These are phyloP conservation scores for Diaporthe longicolla DNA, from an alignment of 2,329 filamentous ascomycete species.

Conservation along the genomic window DNA sequence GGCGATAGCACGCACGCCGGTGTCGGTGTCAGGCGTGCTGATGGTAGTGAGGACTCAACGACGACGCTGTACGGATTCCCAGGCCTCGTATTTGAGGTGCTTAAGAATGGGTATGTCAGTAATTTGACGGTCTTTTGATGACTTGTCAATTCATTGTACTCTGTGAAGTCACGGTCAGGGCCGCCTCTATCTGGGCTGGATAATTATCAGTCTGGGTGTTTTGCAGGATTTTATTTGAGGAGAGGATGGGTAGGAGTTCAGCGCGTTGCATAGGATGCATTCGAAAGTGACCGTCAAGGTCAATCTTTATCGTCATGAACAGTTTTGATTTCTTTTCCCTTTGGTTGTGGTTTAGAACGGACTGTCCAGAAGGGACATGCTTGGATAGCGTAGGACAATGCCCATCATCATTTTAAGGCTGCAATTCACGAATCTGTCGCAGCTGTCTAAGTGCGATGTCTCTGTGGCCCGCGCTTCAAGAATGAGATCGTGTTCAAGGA, in stretches of 20 bases:
- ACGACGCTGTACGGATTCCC: constrained; percentile 95
- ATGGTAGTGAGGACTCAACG: constrained; percentile 69
- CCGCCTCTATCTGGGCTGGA: neutral
- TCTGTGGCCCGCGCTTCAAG: neutral
- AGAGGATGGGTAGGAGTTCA: neutral
- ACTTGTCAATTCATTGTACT: neutral
- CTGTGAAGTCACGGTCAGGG: neutral
- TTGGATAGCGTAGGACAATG: neutral
- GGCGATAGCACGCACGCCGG: constrained; percentile 61
- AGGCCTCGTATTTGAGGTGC: constrained; percentile 93
- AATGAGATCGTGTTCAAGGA: too few relatives aligned
- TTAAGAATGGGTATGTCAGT: constrained; percentile 92
- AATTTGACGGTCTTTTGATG: constrained; percentile 87
- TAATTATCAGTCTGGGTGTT: neutral
- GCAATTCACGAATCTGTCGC: neutral
- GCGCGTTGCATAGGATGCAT: neutral
- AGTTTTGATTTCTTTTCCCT: neutral
- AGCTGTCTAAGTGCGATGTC: neutral
- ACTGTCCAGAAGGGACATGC: neutral
- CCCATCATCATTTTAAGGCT: neutral
- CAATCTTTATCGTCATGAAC: neutral
- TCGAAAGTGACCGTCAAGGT: neutral
- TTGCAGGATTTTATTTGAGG: neutral
- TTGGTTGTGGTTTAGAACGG: neutral
- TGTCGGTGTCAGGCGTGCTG: constrained; percentile 65